Evolutionary conservation across 768 basidiomycete species (phyloP).

Genomic region (Tylopilus subfusipes): DNA sequence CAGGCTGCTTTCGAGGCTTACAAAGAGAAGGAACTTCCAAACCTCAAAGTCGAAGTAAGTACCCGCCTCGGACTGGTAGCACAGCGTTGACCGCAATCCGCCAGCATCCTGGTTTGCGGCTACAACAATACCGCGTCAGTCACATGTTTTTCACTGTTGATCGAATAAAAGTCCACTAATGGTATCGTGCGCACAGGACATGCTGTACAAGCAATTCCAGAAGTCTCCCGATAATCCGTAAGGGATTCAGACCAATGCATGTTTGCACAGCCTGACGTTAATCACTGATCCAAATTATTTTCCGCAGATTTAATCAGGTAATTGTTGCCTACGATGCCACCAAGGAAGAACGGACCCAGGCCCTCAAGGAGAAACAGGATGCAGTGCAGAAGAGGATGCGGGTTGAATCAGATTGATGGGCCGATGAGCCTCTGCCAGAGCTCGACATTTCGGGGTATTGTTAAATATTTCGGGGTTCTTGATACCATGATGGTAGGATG

Average conservation of each 20-base stretch:
- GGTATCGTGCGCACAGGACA: slow-evolving; percentile 47
- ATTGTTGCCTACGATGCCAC: slow-evolving; percentile 77
- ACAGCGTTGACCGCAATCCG: slow-evolving; percentile 11
- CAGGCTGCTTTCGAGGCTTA: slow-evolving; percentile 90
- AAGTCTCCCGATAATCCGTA: slow-evolving; percentile 96
- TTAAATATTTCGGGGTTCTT: not conserved
- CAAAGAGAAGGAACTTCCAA: slow-evolving; percentile 81
- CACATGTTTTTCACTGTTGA: not conserved
- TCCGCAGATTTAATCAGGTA: slow-evolving; percentile 75
- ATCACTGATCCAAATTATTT: not conserved
- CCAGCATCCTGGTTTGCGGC: slow-evolving; percentile 83
- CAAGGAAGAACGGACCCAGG: slow-evolving; percentile 81
- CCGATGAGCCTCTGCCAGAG: not conserved
- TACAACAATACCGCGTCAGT: slow-evolving; percentile 83
- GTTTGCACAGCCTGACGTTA: slow-evolving; percentile 6
- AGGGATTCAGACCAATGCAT: slow-evolving; percentile 20
- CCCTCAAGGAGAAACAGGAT: slow-evolving; percentile 64
- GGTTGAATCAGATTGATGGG: slow-evolving; percentile 23
- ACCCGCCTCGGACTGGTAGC: not conserved
- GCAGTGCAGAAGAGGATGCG: slow-evolving; percentile 66
- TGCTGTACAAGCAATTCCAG: slow-evolving; percentile 92
- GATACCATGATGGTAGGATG: slow-evolving; percentile 4
- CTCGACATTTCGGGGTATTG: not conserved
- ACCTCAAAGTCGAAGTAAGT: slow-evolving; percentile 66
- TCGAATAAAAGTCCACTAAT: slow-evolving; percentile 1